Percentiles rank a stretch among this genome's conserved stretches.
phyloP scores from a whole-genome alignment of 106 monocot genomes.

The Dendrobium officinale region DNA sequence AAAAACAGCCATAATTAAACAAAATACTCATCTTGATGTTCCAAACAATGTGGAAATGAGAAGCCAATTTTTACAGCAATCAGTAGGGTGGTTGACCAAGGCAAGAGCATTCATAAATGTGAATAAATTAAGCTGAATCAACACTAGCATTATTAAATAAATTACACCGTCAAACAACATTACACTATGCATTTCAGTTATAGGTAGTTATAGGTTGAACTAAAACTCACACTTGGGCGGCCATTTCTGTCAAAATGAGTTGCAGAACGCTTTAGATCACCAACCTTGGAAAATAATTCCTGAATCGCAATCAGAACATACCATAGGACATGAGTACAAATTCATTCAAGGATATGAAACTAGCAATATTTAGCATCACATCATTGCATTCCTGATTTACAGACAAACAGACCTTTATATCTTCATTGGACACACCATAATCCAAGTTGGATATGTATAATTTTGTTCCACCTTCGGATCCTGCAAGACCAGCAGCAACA shows the following conservation, averaged over 20 bases:
- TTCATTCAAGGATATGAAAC: not conserved
- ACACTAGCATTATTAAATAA: not conserved
- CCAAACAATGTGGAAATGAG: not conserved
- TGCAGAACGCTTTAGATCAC: slow-evolving; percentile 59
- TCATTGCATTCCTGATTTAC: not conserved
- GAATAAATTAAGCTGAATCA: not conserved
- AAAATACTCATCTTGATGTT: not conserved
- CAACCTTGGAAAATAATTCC: slow-evolving; percentile 96
- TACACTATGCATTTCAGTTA: slow-evolving; percentile 4
- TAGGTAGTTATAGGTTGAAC: not conserved
- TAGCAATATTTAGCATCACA: not conserved
- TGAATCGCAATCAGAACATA: slow-evolving; percentile 15
- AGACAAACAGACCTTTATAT: slow-evolving; percentile 73
- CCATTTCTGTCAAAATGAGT: slow-evolving; percentile 92
- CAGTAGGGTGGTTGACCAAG: not conserved
- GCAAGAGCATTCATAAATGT: not conserved
- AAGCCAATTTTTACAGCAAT: not conserved
- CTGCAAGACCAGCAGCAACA: slow-evolving; percentile 49
- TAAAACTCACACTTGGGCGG: slow-evolving; percentile 62
- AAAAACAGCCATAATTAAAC: not conserved
- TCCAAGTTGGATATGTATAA: slow-evolving; percentile 96
- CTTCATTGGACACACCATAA: slow-evolving; percentile 90
- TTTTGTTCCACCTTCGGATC: slow-evolving; percentile 64
- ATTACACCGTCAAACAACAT: not conserved
- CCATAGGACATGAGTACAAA: not conserved